Percentiles rank a stretch among this genome's conserved stretches.
Conservation (phyloP, 2,329 filamentous ascomycete genomes). For the Aspergillus persii region DNA sequence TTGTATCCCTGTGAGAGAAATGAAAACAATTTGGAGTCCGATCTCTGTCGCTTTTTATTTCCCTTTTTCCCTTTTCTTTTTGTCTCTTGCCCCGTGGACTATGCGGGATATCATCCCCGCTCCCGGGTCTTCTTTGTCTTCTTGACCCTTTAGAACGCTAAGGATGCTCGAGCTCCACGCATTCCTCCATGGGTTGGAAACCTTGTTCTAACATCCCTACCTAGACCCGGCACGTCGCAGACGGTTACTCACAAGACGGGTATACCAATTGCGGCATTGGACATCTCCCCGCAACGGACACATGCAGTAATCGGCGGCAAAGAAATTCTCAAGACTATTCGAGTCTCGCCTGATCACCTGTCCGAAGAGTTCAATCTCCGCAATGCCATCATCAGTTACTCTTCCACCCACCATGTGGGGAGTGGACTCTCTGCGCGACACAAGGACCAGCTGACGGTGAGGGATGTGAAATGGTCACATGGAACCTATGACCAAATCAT, state of each 20-base stretch:
- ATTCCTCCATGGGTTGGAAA: conserved; percentile 5
- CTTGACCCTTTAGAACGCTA: neutral
- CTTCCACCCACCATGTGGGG: conserved; percentile 50
- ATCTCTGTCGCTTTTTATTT: neutral
- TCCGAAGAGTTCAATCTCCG: conserved; percentile 64
- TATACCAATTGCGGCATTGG: conserved; percentile 61
- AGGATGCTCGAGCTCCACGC: neutral
- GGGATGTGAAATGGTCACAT: conserved; percentile 68
- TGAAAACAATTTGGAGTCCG: neutral
- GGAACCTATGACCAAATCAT: conserved; percentile 59
- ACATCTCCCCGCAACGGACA: conserved; percentile 61
- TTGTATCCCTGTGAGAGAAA: neutral
- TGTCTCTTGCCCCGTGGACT: neutral
- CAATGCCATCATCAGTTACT: conserved; percentile 58
- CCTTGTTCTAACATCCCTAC: conserved; percentile 18
- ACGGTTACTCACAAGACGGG: conserved; percentile 63
- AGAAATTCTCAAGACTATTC: conserved; percentile 65
- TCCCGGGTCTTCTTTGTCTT: neutral
- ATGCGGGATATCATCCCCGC: neutral
- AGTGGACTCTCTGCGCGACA: conserved; percentile 48
- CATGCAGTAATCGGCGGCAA: conserved; percentile 65
- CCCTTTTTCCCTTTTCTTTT: conserved; percentile 7
- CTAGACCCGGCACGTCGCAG: conserved; percentile 50
- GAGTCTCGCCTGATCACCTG: conserved; percentile 55
- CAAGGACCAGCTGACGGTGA: conserved; percentile 60